Percentiles rank a stretch among this genome's conserved stretches.
phyloP scores from a whole-genome alignment of 768 basidiomycete species.

The Rhizopogon vulgaris region DNA sequence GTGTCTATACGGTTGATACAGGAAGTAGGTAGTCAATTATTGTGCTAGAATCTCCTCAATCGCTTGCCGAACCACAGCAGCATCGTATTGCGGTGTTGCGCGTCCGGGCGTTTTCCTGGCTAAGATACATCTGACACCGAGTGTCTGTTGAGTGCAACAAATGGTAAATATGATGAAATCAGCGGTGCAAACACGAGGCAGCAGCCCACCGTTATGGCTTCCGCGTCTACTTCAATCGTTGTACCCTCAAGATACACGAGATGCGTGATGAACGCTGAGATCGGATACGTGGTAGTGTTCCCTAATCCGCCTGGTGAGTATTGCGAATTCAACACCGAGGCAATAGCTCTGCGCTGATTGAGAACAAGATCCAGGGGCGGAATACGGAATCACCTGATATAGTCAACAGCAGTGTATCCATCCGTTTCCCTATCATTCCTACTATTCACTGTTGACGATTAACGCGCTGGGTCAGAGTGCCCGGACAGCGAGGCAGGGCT shows the following conservation, averaged over 20 bases:
- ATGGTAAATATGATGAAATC: not conserved
- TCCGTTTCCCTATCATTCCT: slow-evolving; percentile 88
- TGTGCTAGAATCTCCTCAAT: slow-evolving; percentile 28
- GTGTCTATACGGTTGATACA: not conserved
- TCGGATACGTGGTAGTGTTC: slow-evolving; percentile 59
- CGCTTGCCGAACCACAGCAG: slow-evolving; percentile 36
- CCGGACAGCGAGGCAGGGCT: slow-evolving; percentile 22
- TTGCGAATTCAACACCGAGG: slow-evolving; percentile 58
- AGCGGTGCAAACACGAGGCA: not conserved
- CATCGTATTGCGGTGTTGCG: slow-evolving; percentile 36
- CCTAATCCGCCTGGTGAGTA: slow-evolving; percentile 54
- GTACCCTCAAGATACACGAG: slow-evolving; percentile 70
- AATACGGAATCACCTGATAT: slow-evolving; percentile 52
- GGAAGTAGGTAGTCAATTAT: not conserved
- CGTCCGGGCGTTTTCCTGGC: slow-evolving; percentile 29
- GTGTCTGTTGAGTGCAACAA: slow-evolving; percentile 28
- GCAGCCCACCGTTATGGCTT: slow-evolving; percentile 51
- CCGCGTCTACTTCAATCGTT: slow-evolving; percentile 54
- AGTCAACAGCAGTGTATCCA: slow-evolving; percentile 79
- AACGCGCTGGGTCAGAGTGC: slow-evolving; percentile 2
- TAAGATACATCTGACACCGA: slow-evolving; percentile 57
- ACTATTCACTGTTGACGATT: slow-evolving; percentile 61
- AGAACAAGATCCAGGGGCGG: slow-evolving; percentile 6
- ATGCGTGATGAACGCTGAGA: slow-evolving; percentile 81
- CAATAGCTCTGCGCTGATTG: slow-evolving; percentile 49